Evolutionary conservation across 495 filamentous ascomycete species (phyloP), one percentile per base, ranked within the genome.

Genomic region (Cryomyces minteri): DNA sequence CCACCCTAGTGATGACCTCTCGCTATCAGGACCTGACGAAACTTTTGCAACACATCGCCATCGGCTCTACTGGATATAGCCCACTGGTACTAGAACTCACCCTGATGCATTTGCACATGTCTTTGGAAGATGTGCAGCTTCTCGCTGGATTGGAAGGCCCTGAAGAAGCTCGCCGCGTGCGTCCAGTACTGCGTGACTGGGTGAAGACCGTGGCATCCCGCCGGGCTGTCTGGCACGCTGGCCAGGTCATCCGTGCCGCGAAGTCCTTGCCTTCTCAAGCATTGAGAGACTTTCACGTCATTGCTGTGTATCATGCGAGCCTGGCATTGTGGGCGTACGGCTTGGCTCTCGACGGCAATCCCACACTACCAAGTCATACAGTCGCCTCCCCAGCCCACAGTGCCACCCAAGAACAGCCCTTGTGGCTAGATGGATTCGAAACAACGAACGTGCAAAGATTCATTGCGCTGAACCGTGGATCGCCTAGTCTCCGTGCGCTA

Each of bases 111-210:
- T 58, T 80, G 0, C 63, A 79, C 55, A 68, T 76, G 48, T 73
- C 73, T 0, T 63, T 79, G 0, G 76, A 79, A 43, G 76, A 80
- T 42, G 65, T 81, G 0, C 76, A 82, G 47, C 67, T 74, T 1
- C 77, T 80, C 43, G 71, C 73, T 0, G 75, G 75, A 0, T 73
- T 76, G 33, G 72, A 77, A 43, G 76, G 74, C 44, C 69, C 73
- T 44, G 70, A 77, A 43, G 73, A 77, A 51, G 70, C 74, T 1
- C 61, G 67, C 4, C 58, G 67, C 4, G 68, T 72, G 6, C 72
- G 70, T 38, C 65, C 70, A 8, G 61, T 60, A 0, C 62, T 77
- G 0, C 62, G 69, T 34, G 57, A 67, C 18, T 80, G 77, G 76
- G 67, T 70, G 1, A 54, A 58, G 1, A 68, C 58, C 11, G 40